Percentiles rank a stretch among this genome's conserved stretches.
phyloP scores from a whole-genome alignment of 768 basidiomycete genomes.

The Boletus patriciae region DNA sequence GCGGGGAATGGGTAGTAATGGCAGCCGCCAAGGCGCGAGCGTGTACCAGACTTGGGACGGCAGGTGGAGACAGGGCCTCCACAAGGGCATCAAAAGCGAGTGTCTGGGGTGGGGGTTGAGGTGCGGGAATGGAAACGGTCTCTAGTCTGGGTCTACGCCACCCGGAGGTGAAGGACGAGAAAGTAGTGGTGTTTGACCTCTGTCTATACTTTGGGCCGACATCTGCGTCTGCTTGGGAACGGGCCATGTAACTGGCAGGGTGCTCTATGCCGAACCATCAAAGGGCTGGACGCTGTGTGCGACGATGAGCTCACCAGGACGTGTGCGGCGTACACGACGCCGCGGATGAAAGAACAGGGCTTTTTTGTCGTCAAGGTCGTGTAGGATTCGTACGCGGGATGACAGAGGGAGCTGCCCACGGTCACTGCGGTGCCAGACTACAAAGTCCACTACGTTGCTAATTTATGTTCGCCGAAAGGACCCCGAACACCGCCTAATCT shows the following conservation, averaged over 20 bases:
- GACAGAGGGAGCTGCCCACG: conserved; percentile 1
- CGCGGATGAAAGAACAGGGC: background rate
- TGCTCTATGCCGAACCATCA: conserved; percentile 14
- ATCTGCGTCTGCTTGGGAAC: conserved; percentile 33
- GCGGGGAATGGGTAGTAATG: conserved; percentile 52
- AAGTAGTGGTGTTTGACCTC: conserved; percentile 45
- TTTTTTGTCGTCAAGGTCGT: conserved; percentile 21
- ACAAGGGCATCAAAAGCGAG: conserved; percentile 47
- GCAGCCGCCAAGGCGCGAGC: conserved; percentile 58
- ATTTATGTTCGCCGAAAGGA: conserved; percentile 19
- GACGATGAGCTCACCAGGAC: conserved; percentile 15
- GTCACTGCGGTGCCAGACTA: background rate
- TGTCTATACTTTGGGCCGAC: conserved; percentile 34
- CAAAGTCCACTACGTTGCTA: conserved; percentile 19
- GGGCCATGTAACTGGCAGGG: conserved; percentile 29
- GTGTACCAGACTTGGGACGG: conserved; percentile 64
- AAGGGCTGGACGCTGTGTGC: background rate
- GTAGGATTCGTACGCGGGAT: conserved; percentile 8
- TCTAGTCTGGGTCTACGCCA: conserved; percentile 41
- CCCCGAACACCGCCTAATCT: conserved; percentile 25
- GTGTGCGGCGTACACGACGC: conserved; percentile 12
- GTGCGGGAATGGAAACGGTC: conserved; percentile 26
- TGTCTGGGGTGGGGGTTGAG: conserved; percentile 28
- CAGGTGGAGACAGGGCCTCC: conserved; percentile 47
- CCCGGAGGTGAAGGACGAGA: conserved; percentile 36